Percentiles rank a stretch among this genome's conserved stretches.
phyloP scores from a whole-genome alignment of 2,329 filamentous ascomycete species.

The Pseudocercospora fuligena region DNA sequence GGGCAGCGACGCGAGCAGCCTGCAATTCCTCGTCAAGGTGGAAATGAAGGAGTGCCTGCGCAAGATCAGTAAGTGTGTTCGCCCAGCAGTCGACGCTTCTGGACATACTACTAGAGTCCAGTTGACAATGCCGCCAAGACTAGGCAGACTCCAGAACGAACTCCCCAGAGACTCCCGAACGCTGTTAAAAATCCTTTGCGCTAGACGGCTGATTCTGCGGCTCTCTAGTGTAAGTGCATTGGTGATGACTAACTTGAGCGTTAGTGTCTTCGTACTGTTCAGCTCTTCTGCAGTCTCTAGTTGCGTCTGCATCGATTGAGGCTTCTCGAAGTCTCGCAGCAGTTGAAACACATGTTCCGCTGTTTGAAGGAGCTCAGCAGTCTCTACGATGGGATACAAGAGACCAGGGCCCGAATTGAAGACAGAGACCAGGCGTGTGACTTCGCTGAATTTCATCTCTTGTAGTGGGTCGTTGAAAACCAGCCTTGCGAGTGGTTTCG shows the following conservation, averaged over 20 bases:
- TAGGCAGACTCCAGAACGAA: background rate
- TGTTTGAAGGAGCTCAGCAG: slow-evolving; percentile 2
- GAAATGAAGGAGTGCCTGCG: slow-evolving; percentile 4
- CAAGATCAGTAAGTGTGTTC: background rate
- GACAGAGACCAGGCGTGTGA: slow-evolving; percentile 6
- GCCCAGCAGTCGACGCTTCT: background rate
- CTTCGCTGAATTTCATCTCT: slow-evolving; percentile 8
- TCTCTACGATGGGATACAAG: slow-evolving; percentile 3
- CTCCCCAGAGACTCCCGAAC: background rate
- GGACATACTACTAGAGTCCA: background rate
- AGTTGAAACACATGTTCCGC: slow-evolving; percentile 4
- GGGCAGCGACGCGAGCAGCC: slow-evolving; percentile 3
- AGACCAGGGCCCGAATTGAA: slow-evolving; percentile 5
- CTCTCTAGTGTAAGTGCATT: slow-evolving; percentile 6
- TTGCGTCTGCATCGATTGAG: background rate
- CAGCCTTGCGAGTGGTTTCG: slow-evolving; percentile 1
- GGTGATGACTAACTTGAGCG: slow-evolving; percentile 4
- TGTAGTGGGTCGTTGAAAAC: slow-evolving; percentile 5
- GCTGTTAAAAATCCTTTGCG: slow-evolving; percentile 3
- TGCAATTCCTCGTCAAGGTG: slow-evolving; percentile 5
- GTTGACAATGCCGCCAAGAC: background rate
- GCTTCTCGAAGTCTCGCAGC: slow-evolving; percentile 2
- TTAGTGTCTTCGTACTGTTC: background rate
- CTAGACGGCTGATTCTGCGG: slow-evolving; percentile 2
- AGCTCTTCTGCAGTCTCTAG: slow-evolving; percentile 1